A percentile compares a stretch with the other conserved stretches of the same genome.
phyloP scores from a whole-genome alignment of 163 green algal genomes.

The Scenedesmus sp. region DNA sequence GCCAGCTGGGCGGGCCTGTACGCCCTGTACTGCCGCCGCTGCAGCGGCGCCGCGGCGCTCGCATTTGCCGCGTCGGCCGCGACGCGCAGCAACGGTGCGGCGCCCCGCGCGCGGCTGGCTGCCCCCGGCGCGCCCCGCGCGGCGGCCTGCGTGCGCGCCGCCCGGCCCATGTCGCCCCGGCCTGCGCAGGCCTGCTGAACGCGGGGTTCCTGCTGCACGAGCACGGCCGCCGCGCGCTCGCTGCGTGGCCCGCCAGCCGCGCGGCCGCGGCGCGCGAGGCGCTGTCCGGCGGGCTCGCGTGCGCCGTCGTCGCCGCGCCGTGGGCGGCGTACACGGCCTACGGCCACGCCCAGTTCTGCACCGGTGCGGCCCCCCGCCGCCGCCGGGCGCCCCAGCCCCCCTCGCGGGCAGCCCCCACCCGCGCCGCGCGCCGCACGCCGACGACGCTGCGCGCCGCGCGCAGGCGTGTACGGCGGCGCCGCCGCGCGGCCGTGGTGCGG shows the following conservation, averaged over 20 bases:
- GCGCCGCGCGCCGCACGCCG: conserved; percentile 4
- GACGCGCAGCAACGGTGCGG: conserved; percentile 77
- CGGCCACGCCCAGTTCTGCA: conserved; percentile 24
- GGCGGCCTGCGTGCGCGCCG: no score
- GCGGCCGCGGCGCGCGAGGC: not conserved
- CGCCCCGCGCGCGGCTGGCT: no score
- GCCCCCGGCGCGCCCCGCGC: no score
- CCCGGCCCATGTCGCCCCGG: no score
- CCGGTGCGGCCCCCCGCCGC: not conserved
- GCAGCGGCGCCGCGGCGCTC: conserved; percentile 40
- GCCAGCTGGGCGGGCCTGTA: conserved; percentile 72
- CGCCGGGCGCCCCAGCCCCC: no score
- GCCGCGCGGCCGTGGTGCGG: conserved; percentile 71
- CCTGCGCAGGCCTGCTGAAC: conserved; percentile 69
- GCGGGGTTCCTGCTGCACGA: conserved; percentile 72
- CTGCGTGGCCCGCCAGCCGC: conserved; percentile 20
- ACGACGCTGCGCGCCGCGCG: not conserved
- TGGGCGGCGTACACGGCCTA: conserved; percentile 52
- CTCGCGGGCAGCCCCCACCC: no score
- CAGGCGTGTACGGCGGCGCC: conserved; percentile 25
- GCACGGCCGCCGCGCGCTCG: conserved; percentile 5
- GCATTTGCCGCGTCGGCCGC: conserved; percentile 53
- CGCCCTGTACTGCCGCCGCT: conserved; percentile 50
- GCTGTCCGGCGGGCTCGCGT: not conserved
- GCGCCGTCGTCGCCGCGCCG: conserved; percentile 36